A percentile compares a stretch with the other conserved stretches of the same genome.
Conservation (phyloP, 768 basidiomycete genomes). For the Ramaria sp. region DNA sequence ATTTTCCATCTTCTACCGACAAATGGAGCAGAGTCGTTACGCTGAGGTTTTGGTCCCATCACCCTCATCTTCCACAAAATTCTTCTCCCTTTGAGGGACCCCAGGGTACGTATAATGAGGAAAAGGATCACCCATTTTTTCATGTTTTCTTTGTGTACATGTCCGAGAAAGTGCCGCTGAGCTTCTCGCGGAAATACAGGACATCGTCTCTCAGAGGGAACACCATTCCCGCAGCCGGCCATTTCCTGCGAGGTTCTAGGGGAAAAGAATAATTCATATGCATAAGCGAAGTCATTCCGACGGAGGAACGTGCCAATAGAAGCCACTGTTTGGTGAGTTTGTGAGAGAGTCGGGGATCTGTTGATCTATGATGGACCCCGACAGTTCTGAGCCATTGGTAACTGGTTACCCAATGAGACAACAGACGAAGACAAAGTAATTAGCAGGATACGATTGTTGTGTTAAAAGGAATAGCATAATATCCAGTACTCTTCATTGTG, state of each 20-base stretch:
- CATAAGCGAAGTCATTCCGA: too few relatives aligned
- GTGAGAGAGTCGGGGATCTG: too few relatives aligned
- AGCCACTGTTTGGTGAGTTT: too few relatives aligned
- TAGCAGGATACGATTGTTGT: too few relatives aligned
- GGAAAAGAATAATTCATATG: too few relatives aligned
- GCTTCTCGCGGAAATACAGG: constrained; percentile 83
- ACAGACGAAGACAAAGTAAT: too few relatives aligned
- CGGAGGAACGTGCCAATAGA: too few relatives aligned
- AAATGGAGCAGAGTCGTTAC: constrained; percentile 74
- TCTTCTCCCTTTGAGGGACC: constrained; percentile 79
- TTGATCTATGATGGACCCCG: too few relatives aligned
- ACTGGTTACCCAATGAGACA: too few relatives aligned
- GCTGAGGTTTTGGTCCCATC: constrained; percentile 91
- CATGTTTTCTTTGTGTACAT: constrained; percentile 27
- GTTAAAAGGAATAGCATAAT: too few relatives aligned
- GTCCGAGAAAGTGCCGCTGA: constrained; percentile 91
- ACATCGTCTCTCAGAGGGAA: constrained; percentile 72
- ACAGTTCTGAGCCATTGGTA: too few relatives aligned
- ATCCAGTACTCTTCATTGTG: too few relatives aligned
- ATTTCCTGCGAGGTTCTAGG: constrained; percentile 72
- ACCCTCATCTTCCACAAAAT: constrained; percentile 86
- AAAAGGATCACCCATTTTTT: not conserved
- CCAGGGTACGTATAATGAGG: constrained; percentile 39
- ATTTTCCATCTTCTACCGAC: constrained; percentile 65
- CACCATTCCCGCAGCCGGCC: constrained; percentile 46